These are phyloP conservation scores for Ophiostoma tasmaniense DNA, from an alignment of 2,329 filamentous ascomycete genomes.

Conservation along the genomic window DNA sequence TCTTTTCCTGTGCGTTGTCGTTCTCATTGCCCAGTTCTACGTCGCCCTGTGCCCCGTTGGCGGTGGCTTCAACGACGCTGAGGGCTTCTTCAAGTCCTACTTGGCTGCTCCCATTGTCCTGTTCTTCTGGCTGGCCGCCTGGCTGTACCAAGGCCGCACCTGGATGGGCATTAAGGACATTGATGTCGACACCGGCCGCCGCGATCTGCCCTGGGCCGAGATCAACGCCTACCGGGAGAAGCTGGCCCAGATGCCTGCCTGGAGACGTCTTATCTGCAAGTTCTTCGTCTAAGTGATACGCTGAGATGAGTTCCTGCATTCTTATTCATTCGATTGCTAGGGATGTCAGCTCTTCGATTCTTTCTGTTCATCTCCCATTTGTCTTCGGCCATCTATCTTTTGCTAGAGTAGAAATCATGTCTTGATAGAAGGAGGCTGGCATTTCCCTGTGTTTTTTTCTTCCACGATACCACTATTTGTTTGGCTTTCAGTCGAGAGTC, in stretches of 20 bases:
- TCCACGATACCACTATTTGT: conserved; percentile 5
- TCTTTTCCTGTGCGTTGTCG: conserved; percentile 46
- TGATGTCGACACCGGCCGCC: conserved; percentile 57
- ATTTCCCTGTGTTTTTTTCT: background rate
- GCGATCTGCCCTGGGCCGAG: conserved; percentile 52
- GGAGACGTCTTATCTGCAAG: conserved; percentile 17
- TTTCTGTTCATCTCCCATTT: background rate
- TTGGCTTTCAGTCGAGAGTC: background rate
- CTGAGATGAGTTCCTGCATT: background rate
- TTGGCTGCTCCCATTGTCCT: conserved; percentile 47
- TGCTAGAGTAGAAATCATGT: background rate
- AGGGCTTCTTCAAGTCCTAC: conserved; percentile 46
- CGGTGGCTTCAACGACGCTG: conserved; percentile 28
- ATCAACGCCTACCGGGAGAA: conserved; percentile 18
- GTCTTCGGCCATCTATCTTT: background rate
- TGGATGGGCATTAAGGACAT: conserved; percentile 53
- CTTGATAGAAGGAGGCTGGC: background rate
- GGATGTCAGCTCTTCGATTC: background rate
- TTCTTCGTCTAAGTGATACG: conserved; percentile 10
- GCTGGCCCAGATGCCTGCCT: conserved; percentile 19
- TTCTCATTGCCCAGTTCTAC: conserved; percentile 47
- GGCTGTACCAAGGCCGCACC: conserved; percentile 53
- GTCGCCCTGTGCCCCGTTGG: conserved; percentile 31
- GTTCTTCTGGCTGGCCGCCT: conserved; percentile 46
- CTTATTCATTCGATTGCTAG: background rate